phyloP scores from a whole-genome alignment of 2,329 filamentous ascomycete species.

The Xylariaceae sp. region DNA sequence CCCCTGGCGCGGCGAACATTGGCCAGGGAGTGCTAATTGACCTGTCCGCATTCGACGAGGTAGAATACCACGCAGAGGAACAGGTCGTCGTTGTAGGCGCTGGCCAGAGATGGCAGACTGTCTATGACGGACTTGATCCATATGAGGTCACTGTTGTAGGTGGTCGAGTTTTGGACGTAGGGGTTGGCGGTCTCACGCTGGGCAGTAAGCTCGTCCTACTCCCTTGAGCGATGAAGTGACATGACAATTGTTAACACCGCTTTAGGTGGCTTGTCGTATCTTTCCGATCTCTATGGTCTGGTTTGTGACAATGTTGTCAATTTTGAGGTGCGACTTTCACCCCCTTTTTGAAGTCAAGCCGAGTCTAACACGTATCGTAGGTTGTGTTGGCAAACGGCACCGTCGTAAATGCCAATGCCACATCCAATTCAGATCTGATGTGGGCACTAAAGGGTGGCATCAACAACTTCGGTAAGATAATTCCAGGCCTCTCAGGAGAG shows the following conservation, averaged over 20 bases:
- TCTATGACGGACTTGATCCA: constrained; percentile 14
- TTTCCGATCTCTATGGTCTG: constrained; percentile 12
- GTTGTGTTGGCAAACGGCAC: constrained; percentile 15
- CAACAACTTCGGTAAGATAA: constrained; percentile 17
- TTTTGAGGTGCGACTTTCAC: constrained; percentile 2
- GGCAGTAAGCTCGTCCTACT: neutral
- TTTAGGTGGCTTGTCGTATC: constrained; percentile 8
- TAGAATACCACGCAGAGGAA: neutral
- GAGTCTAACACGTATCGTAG: neutral
- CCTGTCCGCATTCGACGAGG: neutral
- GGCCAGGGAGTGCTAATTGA: constrained; percentile 10
- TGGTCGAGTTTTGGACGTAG: constrained; percentile 13
- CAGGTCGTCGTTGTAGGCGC: constrained; percentile 10
- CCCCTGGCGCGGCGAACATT: constrained; percentile 6
- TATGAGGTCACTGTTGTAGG: constrained; percentile 13
- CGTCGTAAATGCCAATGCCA: constrained; percentile 11
- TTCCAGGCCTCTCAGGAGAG: neutral
- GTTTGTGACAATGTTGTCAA: constrained; percentile 14
- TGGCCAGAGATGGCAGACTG: constrained; percentile 11
- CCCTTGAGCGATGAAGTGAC: neutral
- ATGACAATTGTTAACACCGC: neutral
- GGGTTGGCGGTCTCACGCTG: constrained; percentile 14
- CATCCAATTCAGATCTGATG: constrained; percentile 7
- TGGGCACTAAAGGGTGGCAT: constrained; percentile 16
- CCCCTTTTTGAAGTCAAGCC: neutral